Percentiles rank a stretch among this genome's conserved stretches.
These are phyloP conservation scores for Glycine latifolia DNA, from an alignment of 306 rosid species.

Conservation along the genomic window DNA sequence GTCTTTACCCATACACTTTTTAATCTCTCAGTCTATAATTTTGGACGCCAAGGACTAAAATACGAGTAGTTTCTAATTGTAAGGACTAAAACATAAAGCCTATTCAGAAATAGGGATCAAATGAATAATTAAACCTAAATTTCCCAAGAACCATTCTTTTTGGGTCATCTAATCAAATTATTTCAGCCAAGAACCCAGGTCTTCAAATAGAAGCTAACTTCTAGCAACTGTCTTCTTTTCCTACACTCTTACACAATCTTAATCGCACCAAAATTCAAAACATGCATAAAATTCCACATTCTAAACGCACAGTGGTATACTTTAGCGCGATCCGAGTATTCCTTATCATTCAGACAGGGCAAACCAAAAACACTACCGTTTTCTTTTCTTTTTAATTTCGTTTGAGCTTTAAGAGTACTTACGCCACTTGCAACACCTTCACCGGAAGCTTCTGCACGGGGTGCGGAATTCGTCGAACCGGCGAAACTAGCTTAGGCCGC, in stretches of 20 bases:
- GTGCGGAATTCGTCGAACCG: constrained; percentile 54
- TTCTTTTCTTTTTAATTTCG: background rate
- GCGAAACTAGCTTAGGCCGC: constrained; percentile 47
- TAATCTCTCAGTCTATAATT: too few species aligned
- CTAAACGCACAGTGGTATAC: constrained; percentile 7
- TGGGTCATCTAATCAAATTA: constrained; percentile 14
- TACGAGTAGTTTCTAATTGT: background rate
- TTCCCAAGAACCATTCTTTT: constrained; percentile 29
- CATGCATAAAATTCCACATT: constrained; percentile 25
- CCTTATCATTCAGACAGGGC: background rate
- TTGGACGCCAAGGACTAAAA: too few species aligned
- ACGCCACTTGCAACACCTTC: constrained; percentile 53
- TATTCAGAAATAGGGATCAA: background rate
- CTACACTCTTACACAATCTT: background rate
- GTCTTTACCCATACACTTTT: background rate
- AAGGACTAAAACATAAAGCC: background rate
- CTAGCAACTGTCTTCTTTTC: background rate
- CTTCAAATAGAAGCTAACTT: constrained; percentile 28
- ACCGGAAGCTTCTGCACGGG: constrained; percentile 54
- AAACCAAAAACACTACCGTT: constrained; percentile 8
- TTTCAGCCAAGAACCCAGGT: background rate
- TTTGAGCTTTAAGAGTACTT: constrained; percentile 36
- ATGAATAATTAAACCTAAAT: background rate
- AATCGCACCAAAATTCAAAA: background rate
- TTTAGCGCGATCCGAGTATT: background rate